Conservation (phyloP, 106 monocot species). For the Alisma plantagoaquatica region DNA sequence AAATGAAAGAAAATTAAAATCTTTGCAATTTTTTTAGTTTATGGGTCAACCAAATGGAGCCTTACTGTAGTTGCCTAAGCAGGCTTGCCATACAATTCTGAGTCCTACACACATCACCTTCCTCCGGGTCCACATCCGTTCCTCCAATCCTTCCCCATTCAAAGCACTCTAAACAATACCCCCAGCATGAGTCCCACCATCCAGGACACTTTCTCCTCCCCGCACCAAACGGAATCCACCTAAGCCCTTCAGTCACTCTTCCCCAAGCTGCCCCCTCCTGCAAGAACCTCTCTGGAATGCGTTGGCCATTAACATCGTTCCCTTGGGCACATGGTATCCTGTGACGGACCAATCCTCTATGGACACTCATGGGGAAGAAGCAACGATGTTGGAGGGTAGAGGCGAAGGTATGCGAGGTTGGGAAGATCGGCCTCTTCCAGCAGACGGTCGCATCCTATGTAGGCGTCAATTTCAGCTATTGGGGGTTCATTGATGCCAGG, state of each 20-base stretch:
- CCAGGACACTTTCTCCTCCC: slow-evolving; percentile 41
- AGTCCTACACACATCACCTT: slow-evolving; percentile 7
- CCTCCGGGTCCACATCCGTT: slow-evolving; percentile 14
- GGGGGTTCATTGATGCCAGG: slow-evolving; percentile 6
- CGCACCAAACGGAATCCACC: slow-evolving; percentile 17
- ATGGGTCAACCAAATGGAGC: no score
- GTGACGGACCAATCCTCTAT: slow-evolving; percentile 13
- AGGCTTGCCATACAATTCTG: neutral
- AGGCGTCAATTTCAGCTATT: slow-evolving; percentile 15
- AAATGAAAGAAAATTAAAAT: no score
- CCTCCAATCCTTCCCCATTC: slow-evolving; percentile 16
- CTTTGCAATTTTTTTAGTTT: no score
- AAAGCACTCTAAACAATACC: slow-evolving; percentile 24
- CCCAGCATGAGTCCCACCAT: slow-evolving; percentile 9
- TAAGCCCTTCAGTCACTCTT: neutral
- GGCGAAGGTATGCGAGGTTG: slow-evolving; percentile 25
- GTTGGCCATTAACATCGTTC: slow-evolving; percentile 31
- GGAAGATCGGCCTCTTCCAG: slow-evolving; percentile 23
- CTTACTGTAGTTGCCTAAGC: neutral
- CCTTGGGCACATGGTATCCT: slow-evolving; percentile 16
- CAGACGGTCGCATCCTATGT: slow-evolving; percentile 5
- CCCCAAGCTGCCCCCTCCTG: no score
- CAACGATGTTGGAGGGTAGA: slow-evolving; percentile 14
- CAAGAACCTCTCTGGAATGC: slow-evolving; percentile 33
- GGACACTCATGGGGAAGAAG: slow-evolving; percentile 21